Base-by-base conservation (phyloP, 495 filamentous ascomycete genomes). In the Cercophora sp. region DNA sequence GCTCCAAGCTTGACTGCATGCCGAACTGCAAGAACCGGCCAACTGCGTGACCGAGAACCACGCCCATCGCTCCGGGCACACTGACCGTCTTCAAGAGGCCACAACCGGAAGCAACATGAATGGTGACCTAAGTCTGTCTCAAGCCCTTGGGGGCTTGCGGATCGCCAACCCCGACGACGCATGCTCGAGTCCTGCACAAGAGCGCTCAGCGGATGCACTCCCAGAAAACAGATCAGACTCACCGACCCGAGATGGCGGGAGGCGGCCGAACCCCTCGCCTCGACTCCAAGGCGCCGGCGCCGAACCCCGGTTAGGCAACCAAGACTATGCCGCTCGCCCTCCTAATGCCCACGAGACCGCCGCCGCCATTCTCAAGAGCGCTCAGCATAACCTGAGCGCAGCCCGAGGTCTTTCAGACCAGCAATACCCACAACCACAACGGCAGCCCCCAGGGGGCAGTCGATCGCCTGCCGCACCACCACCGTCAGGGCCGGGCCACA, bases 81-180 rank as follows among this genome's bases (percentile, higher is more conserved):
- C 48, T 11, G 52, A 42, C 19, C 29, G 31, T n/a, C n/a, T n/a
- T n/a, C n/a, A n/a, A n/a, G n/a, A n/a, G n/a, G n/a, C n/a, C n/a
- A n/a, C n/a, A n/a, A n/a, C n/a, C n/a, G 29, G 10, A 31, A 24
- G 11, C 54, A 67, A 26, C 64, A 96, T 96, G 92, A 87, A 92
- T 66, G 88, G 87, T 63, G 92, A 96, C 70, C 71, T 96, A 58
- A 96, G 88, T 67, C 82, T 98, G 44, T 94, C 93, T 49, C 87
- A 90, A 70, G 87, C 89, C 52, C 78, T 99, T 57, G 94, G 94
- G 47, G 94, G 94, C 58, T 76, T 99, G 68, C 87, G 93, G 59
- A 97, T 97, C 63, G 94, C 94, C 55, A 99, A 99, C 68, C 93
- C 94, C 35, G 92, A 96, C 75, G 84, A 93, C 68, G 79, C 81